Percentiles rank a stretch among this genome's conserved stretches.
Conservation (phyloP, 495 filamentous ascomycete species). For the Umbilicaria muhlenbergii region DNA sequence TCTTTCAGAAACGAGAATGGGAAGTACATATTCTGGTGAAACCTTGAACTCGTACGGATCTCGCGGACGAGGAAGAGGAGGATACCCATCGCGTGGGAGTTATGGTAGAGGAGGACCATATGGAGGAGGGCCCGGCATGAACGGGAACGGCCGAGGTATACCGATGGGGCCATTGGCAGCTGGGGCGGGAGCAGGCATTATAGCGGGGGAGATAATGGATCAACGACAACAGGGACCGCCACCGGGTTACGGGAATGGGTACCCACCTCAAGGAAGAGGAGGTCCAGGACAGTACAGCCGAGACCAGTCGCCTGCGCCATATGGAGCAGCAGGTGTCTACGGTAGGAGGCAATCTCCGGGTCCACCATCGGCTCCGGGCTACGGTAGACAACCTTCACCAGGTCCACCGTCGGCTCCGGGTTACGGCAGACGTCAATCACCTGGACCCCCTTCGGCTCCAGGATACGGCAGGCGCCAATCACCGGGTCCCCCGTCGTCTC, state of each 20-base stretch:
- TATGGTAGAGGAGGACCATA: slow-evolving; percentile 41
- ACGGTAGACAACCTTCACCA: slow-evolving; percentile 7
- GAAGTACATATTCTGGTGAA: slow-evolving; percentile 44
- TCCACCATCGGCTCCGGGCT: slow-evolving; percentile 8
- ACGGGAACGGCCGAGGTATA: slow-evolving; percentile 20
- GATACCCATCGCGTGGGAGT: slow-evolving; percentile 39
- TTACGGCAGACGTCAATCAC: slow-evolving; percentile 12
- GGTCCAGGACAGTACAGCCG: slow-evolving; percentile 6
- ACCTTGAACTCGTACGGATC: slow-evolving; percentile 41
- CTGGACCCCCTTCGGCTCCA: slow-evolving; percentile 4
- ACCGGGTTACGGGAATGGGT: slow-evolving; percentile 17
- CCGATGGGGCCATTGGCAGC: slow-evolving; percentile 14
- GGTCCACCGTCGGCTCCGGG: slow-evolving; percentile 10
- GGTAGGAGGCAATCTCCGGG: slow-evolving; percentile 9
- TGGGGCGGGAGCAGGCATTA: slow-evolving; percentile 15
- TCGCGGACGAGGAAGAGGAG: slow-evolving; percentile 37
- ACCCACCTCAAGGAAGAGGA: slow-evolving; percentile 15
- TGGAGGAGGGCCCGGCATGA: slow-evolving; percentile 14
- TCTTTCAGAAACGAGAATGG: slow-evolving; percentile 33
- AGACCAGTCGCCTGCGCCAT: background rate
- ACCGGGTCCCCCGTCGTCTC: slow-evolving; percentile 21
- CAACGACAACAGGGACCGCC: slow-evolving; percentile 33
- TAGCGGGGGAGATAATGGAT: slow-evolving; percentile 19
- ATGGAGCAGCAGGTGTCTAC: background rate
- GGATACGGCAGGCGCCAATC: slow-evolving; percentile 31